phyloP scores from a whole-genome alignment of 2,329 filamentous ascomycete species.

The Fusarium zealandicum region DNA sequence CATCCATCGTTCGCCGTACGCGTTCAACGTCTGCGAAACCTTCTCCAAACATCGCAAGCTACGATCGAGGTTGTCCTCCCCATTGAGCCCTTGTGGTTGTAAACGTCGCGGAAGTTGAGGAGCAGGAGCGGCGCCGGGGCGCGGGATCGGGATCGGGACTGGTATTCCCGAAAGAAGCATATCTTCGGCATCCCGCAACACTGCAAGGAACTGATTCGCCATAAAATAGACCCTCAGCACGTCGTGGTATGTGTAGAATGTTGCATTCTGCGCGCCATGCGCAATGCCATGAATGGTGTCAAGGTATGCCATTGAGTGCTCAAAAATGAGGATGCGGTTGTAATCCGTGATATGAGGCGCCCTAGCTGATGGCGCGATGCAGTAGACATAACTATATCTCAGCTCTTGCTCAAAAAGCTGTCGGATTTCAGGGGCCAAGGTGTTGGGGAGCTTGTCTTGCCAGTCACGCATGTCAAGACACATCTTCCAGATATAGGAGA shows the following conservation, averaged over 20 bases:
- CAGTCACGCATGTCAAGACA: conserved; percentile 81
- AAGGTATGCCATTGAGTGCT: conserved; percentile 84
- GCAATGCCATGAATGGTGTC: conserved; percentile 75
- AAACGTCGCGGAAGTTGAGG: conserved; percentile 61
- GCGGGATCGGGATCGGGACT: conserved; percentile 54
- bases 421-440: conserved; percentile 69
- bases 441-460: conserved; percentile 76
- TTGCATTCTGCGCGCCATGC: conserved; percentile 62
- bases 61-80: conserved; percentile 60
- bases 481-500: conserved; percentile 76
- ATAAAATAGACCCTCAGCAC: conserved; percentile 83
- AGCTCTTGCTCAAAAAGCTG: conserved; percentile 87
- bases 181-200: conserved; percentile 65
- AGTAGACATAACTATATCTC: conserved; percentile 89
- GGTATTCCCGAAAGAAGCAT: conserved; percentile 60
- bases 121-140: conserved; percentile 56
- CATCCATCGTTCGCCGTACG: conserved; percentile 67
- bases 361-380: conserved; percentile 80
- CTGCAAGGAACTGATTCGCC: conserved; percentile 68
- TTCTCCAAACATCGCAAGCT: conserved; percentile 63
- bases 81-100: conserved; percentile 44
- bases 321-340: conserved; percentile 82
- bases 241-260: conserved; percentile 86
- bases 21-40: conserved; percentile 60
- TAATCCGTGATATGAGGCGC: conserved; percentile 78